Base-by-base conservation (phyloP, 257 asterid species). In the Gentiana macrophylla region DNA sequence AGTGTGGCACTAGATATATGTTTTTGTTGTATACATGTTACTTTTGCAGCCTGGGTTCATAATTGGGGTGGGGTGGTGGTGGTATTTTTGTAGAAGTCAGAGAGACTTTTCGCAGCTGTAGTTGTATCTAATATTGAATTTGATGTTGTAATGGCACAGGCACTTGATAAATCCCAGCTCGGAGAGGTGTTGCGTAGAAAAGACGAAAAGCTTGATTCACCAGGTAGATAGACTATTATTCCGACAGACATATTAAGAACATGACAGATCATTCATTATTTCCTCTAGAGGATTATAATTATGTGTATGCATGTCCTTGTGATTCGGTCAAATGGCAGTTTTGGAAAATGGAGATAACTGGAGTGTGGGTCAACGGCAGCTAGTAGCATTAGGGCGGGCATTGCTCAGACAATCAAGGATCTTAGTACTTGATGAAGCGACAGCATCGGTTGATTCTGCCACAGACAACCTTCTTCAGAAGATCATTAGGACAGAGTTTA, bases 361-460 rank as follows among this genome's bases (percentile, higher is more conserved):
- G 97, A 89, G 97, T 54, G 95, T 89, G 55, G 97, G 97, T 58
- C 97, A 89, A 67, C 68, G 97, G 34, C 97, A 89, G 72, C 93
- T 89, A 59, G 94, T 89, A 51, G 80, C 97, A 56, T 88, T 89
- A 24, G 97, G 97, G 5, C 88, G 97, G 59, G 95, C 95, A 35
- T 72, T 89, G 64, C 95, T 89, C 51, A 89, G 86, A 76, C 97
- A 89, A 73, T 87, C 97, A 13, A 86, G 77, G 66, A 86, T 89
- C 37, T 61, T 89, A 78, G 97, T 89, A 55, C 97, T 89, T 12
- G 97, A 89, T 64, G 97, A 89, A 77, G 97, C 97, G 33, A 89
- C 97, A 7, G 95, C 97, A 54, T 87, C 98, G 4, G 98, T 87
- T 55, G 96, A 87, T 77, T 82, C 98, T 8, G 98, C 98, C 56